Evolutionary conservation across 441 rosid species (phyloP).

Genomic region (Corymbia citriodora): DNA sequence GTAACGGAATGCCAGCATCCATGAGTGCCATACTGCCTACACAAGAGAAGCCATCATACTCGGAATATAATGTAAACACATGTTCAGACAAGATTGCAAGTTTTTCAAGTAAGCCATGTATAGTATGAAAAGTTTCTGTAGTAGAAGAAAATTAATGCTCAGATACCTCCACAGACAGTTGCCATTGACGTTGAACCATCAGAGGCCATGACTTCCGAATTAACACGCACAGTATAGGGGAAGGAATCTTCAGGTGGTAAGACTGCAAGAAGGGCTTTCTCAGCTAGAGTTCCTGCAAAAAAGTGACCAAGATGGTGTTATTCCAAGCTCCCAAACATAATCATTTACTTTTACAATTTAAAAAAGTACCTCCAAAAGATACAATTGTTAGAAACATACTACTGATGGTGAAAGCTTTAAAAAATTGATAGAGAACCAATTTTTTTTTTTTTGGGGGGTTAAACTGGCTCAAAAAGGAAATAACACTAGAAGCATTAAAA

Average conservation of each 20-base stretch:
- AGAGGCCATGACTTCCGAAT: slow-evolving; percentile 98
- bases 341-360: not conserved
- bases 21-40: slow-evolving; percentile 98
- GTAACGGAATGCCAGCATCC: slow-evolving; percentile 92
- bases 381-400: not conserved
- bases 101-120: slow-evolving; percentile 2
- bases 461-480: not conserved
- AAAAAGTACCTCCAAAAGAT: not conserved
- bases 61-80: not conserved
- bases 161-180: slow-evolving; percentile 88
- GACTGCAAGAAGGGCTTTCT: slow-evolving; percentile 94
- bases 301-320: not conserved
- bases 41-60: slow-evolving; percentile 10
- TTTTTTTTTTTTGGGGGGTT: not conserved
- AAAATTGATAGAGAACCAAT: not conserved
- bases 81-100: not conserved
- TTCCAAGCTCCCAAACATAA: not conserved
- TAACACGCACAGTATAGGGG: slow-evolving; percentile 75
- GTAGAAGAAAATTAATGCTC: not conserved
- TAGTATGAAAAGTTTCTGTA: not conserved
- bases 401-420: not conserved
- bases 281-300: slow-evolving; percentile 85
- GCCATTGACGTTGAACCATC: slow-evolving; percentile 99
- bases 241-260: slow-evolving; percentile 83
- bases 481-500: not conserved